These are phyloP conservation scores for Polytrichum commune DNA, from an alignment of 225 moss, liverwort and hornwort genomes.

Conservation along the genomic window DNA sequence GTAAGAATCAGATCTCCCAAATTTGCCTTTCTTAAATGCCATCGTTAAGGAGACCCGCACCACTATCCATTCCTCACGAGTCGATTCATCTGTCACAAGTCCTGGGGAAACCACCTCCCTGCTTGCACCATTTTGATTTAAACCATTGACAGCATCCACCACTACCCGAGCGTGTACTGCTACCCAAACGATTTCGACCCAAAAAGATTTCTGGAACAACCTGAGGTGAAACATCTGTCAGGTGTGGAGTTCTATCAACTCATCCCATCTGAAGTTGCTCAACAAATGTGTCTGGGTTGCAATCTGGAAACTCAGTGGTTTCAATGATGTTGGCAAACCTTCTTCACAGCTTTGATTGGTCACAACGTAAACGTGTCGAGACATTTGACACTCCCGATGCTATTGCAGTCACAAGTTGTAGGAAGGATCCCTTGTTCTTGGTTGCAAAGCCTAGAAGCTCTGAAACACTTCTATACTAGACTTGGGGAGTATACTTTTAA, in stretches of 20 bases:
- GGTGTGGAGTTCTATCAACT: constrained; percentile 4
- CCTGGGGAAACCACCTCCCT: constrained; percentile 49
- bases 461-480: background rate
- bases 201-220: too few relatives aligned
- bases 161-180: constrained; percentile 24
- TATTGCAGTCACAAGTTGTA: background rate
- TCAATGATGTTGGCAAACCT: constrained; percentile 38
- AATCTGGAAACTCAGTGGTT: constrained; percentile 16
- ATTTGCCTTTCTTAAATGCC: constrained; percentile 56
- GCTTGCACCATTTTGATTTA: constrained; percentile 51
- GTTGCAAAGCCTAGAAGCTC: background rate
- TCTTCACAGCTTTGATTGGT: constrained; percentile 37
- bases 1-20: constrained; percentile 49
- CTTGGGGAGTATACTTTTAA: too few relatives aligned
- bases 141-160: constrained; percentile 41
- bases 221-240: too few relatives aligned
- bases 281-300: constrained; percentile 35
- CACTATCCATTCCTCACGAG: constrained; percentile 43
- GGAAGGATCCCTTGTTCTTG: constrained; percentile 3
- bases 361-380: background rate
- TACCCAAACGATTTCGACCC: too few relatives aligned
- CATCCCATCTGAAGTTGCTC: constrained; percentile 35
- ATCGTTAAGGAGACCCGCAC: constrained; percentile 60
- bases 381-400: constrained; percentile 20
- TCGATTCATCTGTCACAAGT: constrained; percentile 29